Percentiles rank a stretch among this genome's conserved stretches.
Conservation (phyloP, 169 alveolate species). For the Plasmodium coatneyi region DNA sequence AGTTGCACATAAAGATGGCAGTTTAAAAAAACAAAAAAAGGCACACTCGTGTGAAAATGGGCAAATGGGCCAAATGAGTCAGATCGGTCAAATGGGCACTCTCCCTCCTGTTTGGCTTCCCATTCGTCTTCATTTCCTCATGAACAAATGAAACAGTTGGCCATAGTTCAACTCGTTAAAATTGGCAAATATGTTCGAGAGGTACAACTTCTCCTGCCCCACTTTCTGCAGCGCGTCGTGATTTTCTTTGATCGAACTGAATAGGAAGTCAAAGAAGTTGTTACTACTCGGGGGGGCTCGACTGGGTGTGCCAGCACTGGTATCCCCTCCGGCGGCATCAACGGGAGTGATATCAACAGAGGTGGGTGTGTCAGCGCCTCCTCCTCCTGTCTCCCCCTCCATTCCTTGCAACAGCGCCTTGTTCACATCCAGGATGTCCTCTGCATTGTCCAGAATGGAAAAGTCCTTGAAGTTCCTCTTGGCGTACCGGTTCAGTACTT, state of each 20-base stretch:
- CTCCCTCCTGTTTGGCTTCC: not conserved
- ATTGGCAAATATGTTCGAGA: conserved; percentile 31
- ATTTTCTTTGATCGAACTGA: conserved; percentile 1
- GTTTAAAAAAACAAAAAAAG: not conserved
- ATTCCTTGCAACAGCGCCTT: not conserved
- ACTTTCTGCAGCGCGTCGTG: conserved; percentile 14
- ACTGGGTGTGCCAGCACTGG: not conserved
- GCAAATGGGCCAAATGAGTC: no score
- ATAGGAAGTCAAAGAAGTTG: conserved; percentile 18
- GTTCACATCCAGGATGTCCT: conserved; percentile 36
- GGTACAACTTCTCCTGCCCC: not conserved
- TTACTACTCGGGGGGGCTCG: not conserved
- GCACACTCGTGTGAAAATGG: not conserved
- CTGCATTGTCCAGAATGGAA: conserved; percentile 13
- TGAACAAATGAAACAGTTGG: conserved; percentile 16
- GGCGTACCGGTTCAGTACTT: conserved; percentile 30
- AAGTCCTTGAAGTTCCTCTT: conserved; percentile 31
- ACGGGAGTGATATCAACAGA: not conserved
- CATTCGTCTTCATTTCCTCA: not conserved
- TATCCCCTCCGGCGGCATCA: not conserved
- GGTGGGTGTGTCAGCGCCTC: not conserved
- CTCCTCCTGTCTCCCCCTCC: not conserved
- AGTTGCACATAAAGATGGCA: no score
- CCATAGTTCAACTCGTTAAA: conserved; percentile 49
- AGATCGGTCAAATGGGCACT: not conserved